Conservation (phyloP, 2,329 filamentous ascomycete genomes). For the Colletotrichum gigasporum region DNA sequence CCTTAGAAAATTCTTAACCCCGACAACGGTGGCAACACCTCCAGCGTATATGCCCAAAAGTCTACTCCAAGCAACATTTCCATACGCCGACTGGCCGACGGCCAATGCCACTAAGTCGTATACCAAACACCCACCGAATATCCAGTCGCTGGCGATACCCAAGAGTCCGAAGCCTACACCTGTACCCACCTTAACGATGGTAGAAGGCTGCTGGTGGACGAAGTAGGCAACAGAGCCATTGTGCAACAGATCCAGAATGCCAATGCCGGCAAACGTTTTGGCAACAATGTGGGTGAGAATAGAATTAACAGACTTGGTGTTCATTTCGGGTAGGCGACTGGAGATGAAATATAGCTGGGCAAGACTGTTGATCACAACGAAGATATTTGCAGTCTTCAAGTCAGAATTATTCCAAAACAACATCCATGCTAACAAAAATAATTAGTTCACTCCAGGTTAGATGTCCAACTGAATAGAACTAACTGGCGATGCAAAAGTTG, state of each 20-base stretch:
- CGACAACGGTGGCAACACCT: conserved; percentile 62
- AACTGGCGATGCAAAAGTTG: conserved; percentile 67
- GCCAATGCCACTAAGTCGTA: conserved; percentile 65
- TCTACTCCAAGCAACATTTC: conserved; percentile 56
- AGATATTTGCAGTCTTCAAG: conserved; percentile 61
- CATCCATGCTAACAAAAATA: conserved; percentile 58
- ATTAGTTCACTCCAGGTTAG: neutral
- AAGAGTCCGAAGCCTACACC: conserved; percentile 61
- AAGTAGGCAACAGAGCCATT: conserved; percentile 67
- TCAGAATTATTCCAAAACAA: conserved; percentile 67
- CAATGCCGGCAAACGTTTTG: conserved; percentile 69
- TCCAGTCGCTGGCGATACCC: conserved; percentile 64
- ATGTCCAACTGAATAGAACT: conserved; percentile 33
- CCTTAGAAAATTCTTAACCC: conserved; percentile 59
- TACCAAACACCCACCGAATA: conserved; percentile 66
- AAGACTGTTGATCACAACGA: conserved; percentile 65
- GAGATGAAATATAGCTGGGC: conserved; percentile 64
- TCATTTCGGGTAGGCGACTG: conserved; percentile 57
- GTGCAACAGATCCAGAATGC: conserved; percentile 67
- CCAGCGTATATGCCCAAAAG: conserved; percentile 61
- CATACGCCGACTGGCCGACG: conserved; percentile 59
- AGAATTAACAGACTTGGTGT: conserved; percentile 57
- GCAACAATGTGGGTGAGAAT: conserved; percentile 66
- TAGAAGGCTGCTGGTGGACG: conserved; percentile 54
- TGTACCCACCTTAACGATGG: conserved; percentile 59